phyloP scores from a whole-genome alignment of 2,329 filamentous ascomycete species.

The Penicillium freii region DNA sequence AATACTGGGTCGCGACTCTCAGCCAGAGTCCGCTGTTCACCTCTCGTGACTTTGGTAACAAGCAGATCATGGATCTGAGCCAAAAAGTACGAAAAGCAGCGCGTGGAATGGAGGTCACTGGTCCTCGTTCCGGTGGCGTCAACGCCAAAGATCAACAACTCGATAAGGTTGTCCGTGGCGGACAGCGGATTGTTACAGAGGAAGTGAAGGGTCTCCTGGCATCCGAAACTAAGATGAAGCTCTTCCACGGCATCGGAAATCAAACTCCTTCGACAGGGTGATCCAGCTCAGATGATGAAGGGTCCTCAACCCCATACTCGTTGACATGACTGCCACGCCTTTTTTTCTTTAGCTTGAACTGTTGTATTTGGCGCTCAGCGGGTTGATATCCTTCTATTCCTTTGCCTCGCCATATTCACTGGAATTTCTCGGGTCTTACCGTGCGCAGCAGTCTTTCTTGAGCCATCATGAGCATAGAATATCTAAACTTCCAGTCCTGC shows the following conservation, averaged over 20 bases:
- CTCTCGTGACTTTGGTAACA: constrained; percentile 88
- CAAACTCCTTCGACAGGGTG: constrained; percentile 17
- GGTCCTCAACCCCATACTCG: constrained; percentile 3
- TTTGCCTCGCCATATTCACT: neutral
- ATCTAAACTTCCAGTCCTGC: constrained; percentile 1
- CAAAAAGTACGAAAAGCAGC: constrained; percentile 73
- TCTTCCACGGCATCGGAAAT: constrained; percentile 48
- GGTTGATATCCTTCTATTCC: constrained; percentile 2
- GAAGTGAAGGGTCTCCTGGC: constrained; percentile 50
- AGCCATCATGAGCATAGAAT: constrained; percentile 5
- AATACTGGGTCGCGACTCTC: constrained; percentile 92
- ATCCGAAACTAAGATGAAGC: constrained; percentile 52
- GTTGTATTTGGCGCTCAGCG: constrained; percentile 16
- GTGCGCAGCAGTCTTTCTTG: neutral
- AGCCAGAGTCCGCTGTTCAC: constrained; percentile 86
- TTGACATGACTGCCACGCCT: constrained; percentile 19
- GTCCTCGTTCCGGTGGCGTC: constrained; percentile 29
- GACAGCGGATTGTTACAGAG: constrained; percentile 57
- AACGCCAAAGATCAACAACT: constrained; percentile 46
- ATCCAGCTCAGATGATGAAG: neutral
- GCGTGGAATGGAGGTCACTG: constrained; percentile 37
- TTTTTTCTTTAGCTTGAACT: constrained; percentile 1
- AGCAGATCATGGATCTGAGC: constrained; percentile 85
- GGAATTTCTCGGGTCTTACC: neutral
- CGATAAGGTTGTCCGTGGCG: constrained; percentile 56